Base-by-base conservation (phyloP, 495 filamentous ascomycete genomes). In the Xylaria palmicola region DNA sequence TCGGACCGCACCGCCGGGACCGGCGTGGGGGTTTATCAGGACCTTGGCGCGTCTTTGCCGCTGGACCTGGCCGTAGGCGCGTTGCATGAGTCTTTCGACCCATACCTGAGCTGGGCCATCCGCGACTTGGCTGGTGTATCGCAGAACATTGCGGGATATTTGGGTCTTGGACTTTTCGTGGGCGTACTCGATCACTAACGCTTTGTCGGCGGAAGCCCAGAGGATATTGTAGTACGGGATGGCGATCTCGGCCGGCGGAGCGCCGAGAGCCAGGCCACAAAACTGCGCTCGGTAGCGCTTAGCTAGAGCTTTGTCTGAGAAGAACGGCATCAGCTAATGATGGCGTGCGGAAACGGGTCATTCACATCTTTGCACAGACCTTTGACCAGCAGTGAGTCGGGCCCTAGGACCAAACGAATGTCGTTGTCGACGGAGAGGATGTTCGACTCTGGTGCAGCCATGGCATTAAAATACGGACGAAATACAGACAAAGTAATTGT, bases 11-110 rank as follows among this genome's bases (percentile, higher is more conserved):
- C 81, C 83, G 12, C 93, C 92, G 24, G 91, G 86, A 5, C 94
- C 94, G 24, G 92, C 90, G 62, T 93, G 89, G 0, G 94, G 94
- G 67, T 98, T 98, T 62, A 98, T 82, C 17, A 97, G 75, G 29
- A 98, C 85, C 75, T 94, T 94, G 65, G 93, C 83, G 26, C 91
- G 84, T 70, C 90, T 93, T 40, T 79, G 81, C 19, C 81, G 84
- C 44, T 88, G 83, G 0, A 87, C 84, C 43, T 56, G 30, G 22
- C 86, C 88, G 68, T 97, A 97, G 24, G 92, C 83, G 24, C 80
- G 79, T 44, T 85, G 76, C 4, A 97, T 75, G 20, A 97, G 76
- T 40, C 70, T 78, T 3, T 76, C 74, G 9, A 87, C 69, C 90
- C 89, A 97, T 32, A 65, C 61, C 24, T 83, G 77, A 3, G 85